Conservation (phyloP, 2,329 filamentous ascomycete species). For the Paracamarosporium sp. region DNA sequence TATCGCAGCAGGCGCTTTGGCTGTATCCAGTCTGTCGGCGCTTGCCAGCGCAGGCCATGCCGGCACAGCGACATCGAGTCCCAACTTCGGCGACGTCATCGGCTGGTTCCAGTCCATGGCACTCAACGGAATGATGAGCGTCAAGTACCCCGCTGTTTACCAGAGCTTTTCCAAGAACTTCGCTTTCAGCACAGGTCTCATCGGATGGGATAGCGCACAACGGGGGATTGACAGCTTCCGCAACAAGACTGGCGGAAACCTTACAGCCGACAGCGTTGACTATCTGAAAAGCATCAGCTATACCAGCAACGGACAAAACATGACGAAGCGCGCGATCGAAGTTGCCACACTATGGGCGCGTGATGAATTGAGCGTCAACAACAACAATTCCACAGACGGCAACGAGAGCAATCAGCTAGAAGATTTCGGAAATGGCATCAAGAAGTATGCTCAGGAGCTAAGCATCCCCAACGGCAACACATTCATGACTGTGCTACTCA, state of each 20-base stretch:
- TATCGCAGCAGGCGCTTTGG: conserved; percentile 82
- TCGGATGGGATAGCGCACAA: conserved; percentile 85
- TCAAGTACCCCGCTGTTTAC: conserved; percentile 86
- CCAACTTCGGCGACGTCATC: conserved; percentile 84
- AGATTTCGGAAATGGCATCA: conserved; percentile 73
- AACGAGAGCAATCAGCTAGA: conserved; percentile 54
- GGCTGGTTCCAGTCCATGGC: conserved; percentile 94
- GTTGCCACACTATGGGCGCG: conserved; percentile 60
- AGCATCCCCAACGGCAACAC: conserved; percentile 87
- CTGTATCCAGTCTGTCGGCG: conserved; percentile 75
- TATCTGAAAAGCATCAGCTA: conserved; percentile 78
- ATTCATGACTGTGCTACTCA: conserved; percentile 92
- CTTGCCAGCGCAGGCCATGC: conserved; percentile 61
- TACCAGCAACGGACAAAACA: conserved; percentile 63
- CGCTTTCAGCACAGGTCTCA: conserved; percentile 83
- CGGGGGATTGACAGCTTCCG: conserved; percentile 84
- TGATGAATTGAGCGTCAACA: conserved; percentile 47
- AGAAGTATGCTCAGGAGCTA: conserved; percentile 82
- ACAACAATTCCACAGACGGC: conserved; percentile 48
- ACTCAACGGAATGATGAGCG: conserved; percentile 94
- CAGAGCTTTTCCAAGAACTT: conserved; percentile 92
- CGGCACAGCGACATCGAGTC: conserved; percentile 70
- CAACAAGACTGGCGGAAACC: conserved; percentile 79
- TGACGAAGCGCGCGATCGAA: conserved; percentile 62
- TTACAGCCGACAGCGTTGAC: conserved; percentile 78